A percentile compares a stretch with the other conserved stretches of the same genome.
Evolutionary conservation across 1,284 basidiomycete species (phyloP).

Genomic region (Heterobasidion irregulare): DNA sequence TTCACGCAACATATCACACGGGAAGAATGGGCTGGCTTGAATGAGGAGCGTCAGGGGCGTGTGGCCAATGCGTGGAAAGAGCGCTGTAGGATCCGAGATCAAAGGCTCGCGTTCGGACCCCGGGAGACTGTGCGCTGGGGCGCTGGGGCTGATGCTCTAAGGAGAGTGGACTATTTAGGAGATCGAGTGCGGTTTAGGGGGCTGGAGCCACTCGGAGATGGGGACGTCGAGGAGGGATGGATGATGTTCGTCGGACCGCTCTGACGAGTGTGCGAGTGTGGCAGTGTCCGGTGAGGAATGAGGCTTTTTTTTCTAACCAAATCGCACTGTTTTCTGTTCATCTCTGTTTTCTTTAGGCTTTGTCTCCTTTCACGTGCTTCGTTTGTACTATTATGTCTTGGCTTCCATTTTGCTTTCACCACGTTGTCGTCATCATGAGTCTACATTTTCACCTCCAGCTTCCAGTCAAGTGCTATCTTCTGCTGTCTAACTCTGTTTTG

Average conservation of each 20-base stretch:
- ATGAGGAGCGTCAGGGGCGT: slow-evolving; percentile 23
- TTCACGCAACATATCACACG: slow-evolving; percentile 33
- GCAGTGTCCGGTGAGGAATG: no score
- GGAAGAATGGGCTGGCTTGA: slow-evolving; percentile 28
- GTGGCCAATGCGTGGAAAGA: slow-evolving; percentile 19
- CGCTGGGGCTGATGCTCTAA: slow-evolving; percentile 25
- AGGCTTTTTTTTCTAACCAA: no score
- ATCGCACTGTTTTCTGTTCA: no score
- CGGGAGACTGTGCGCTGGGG: slow-evolving; percentile 2
- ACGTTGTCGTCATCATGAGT: no score
- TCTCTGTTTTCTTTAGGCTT: no score
- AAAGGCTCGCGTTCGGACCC: neutral
- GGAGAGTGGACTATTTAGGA: slow-evolving; percentile 44
- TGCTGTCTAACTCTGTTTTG: no score
- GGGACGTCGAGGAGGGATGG: slow-evolving; percentile 31
- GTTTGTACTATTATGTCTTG: no score
- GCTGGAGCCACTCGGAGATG: slow-evolving; percentile 38
- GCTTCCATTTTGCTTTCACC: no score
- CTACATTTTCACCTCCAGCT: no score
- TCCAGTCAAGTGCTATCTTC: no score
- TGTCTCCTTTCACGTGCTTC: no score
- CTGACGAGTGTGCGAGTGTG: neutral
- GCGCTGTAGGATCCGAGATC: slow-evolving; percentile 3
- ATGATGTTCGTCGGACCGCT: slow-evolving; percentile 38
- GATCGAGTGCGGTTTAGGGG: slow-evolving; percentile 44